phyloP scores from a whole-genome alignment of 2,329 filamentous ascomycete genomes.

The Pseudocercospora vitis region DNA sequence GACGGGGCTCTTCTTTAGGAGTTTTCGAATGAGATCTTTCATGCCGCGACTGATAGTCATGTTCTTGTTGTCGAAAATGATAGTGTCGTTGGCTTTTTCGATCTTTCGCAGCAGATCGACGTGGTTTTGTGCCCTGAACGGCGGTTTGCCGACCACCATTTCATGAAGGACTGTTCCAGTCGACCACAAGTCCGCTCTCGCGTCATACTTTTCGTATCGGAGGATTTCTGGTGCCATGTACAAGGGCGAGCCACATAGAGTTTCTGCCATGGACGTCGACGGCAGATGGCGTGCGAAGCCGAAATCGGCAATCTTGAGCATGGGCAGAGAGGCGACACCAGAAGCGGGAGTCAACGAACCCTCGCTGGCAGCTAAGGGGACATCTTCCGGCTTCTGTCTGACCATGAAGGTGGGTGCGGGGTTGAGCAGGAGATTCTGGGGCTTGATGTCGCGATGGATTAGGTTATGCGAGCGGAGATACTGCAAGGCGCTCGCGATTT shows the following conservation, averaged over 20 bases:
- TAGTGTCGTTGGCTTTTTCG: slow-evolving; percentile 80
- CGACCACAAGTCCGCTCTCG: slow-evolving; percentile 96
- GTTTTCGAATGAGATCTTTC: slow-evolving; percentile 73
- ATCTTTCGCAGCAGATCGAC: slow-evolving; percentile 92
- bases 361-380: slow-evolving; percentile 75
- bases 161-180: slow-evolving; percentile 94
- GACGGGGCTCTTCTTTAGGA: slow-evolving; percentile 82
- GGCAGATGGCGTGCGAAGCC: slow-evolving; percentile 95
- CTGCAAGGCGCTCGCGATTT: slow-evolving; percentile 85
- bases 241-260: slow-evolving; percentile 89
- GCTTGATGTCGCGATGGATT: slow-evolving; percentile 96
- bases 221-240: slow-evolving; percentile 99
- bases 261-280: slow-evolving; percentile 88
- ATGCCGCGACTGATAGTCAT: slow-evolving; percentile 68
- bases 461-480: slow-evolving; percentile 83
- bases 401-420: slow-evolving; percentile 74
- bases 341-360: slow-evolving; percentile 78
- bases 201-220: slow-evolving; percentile 94
- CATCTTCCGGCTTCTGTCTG: slow-evolving; percentile 58
- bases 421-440: slow-evolving; percentile 89
- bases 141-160: slow-evolving; percentile 87
- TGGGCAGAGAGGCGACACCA: slow-evolving; percentile 80
- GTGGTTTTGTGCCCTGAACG: slow-evolving; percentile 90
- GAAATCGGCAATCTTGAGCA: slow-evolving; percentile 97
- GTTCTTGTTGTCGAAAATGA: slow-evolving; percentile 61